These are phyloP conservation scores for Letharia lupina DNA, from an alignment of 495 filamentous ascomycete species.

Conservation along the genomic window DNA sequence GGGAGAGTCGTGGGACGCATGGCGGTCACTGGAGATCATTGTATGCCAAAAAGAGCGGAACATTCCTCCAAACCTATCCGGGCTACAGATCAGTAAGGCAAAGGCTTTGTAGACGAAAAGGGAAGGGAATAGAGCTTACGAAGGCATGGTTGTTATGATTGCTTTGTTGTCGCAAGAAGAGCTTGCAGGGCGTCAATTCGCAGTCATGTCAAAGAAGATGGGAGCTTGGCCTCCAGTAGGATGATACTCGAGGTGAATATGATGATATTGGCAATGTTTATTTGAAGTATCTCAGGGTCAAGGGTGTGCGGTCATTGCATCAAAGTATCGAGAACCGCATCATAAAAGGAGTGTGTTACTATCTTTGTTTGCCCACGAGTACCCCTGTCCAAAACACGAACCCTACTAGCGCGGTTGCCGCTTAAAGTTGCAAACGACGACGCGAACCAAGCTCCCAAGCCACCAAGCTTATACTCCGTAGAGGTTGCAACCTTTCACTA, in stretches of 20 bases:
- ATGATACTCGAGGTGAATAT: neutral
- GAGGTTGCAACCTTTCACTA: no score
- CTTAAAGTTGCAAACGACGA: conserved; percentile 3
- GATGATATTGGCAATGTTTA: neutral
- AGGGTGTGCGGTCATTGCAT: neutral
- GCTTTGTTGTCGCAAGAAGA: conserved; percentile 15
- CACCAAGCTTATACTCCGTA: no score
- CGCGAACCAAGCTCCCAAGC: neutral
- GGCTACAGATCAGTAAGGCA: conserved; percentile 10
- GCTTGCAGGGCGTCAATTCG: conserved; percentile 4
- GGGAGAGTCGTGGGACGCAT: conserved; percentile 78
- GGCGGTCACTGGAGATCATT: conserved; percentile 73
- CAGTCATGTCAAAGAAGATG: conserved; percentile 6
- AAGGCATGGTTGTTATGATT: conserved; percentile 18
- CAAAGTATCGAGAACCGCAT: neutral
- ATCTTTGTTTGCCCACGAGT: neutral
- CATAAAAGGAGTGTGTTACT: conserved; percentile 6
- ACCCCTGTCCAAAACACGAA: conserved; percentile 4
- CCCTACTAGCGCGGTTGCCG: conserved; percentile 7
- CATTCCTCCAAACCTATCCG: conserved; percentile 48
- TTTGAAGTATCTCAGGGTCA: neutral
- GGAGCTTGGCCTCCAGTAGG: neutral
- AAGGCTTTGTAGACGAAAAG: neutral
- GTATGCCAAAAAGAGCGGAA: conserved; percentile 90
- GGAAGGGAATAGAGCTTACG: conserved; percentile 8